Percentiles rank a stretch among this genome's conserved stretches.
phyloP scores from a whole-genome alignment of 2,329 filamentous ascomycete genomes.

The Aspergillus calidoustus region DNA sequence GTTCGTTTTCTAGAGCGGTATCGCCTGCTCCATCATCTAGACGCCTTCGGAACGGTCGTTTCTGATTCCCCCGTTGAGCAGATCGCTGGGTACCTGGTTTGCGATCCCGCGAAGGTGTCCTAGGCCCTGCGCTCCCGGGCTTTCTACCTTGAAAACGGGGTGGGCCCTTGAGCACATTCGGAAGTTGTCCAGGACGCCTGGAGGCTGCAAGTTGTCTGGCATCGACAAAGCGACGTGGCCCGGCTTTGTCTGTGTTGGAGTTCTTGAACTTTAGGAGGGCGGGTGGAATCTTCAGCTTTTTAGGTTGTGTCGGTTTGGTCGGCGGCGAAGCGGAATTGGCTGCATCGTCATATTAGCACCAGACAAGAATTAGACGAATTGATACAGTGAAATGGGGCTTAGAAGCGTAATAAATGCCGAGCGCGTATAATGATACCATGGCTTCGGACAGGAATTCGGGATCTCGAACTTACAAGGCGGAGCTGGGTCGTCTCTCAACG shows the following conservation, averaged over 20 bases:
- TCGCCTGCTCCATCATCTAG: constrained; percentile 32
- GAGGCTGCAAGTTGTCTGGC: constrained; percentile 42
- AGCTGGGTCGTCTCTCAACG: constrained; percentile 23
- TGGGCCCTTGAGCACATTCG: constrained; percentile 38
- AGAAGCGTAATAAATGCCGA: background rate
- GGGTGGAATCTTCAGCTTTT: constrained; percentile 21
- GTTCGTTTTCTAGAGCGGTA: constrained; percentile 26
- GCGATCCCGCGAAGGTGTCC: constrained; percentile 25
- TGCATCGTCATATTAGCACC: constrained; percentile 8
- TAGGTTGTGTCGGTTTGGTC: constrained; percentile 8
- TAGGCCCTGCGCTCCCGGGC: background rate
- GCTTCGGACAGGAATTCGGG: background rate
- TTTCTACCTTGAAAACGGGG: constrained; percentile 29
- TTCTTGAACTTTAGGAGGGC: constrained; percentile 26
- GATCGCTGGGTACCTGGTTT: constrained; percentile 27
- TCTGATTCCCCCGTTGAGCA: constrained; percentile 16
- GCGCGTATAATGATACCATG: background rate
- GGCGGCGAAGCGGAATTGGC: background rate
- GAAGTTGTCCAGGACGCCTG: constrained; percentile 30
- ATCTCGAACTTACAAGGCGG: constrained; percentile 30
- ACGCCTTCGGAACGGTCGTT: constrained; percentile 15
- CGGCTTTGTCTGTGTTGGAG: constrained; percentile 24
- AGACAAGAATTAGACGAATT: background rate
- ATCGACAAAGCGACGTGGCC: constrained; percentile 39
- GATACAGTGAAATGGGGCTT: background rate